Evolutionary conservation across 495 filamentous ascomycete species (phyloP).

Genomic region (Cladorrhinum samala): DNA sequence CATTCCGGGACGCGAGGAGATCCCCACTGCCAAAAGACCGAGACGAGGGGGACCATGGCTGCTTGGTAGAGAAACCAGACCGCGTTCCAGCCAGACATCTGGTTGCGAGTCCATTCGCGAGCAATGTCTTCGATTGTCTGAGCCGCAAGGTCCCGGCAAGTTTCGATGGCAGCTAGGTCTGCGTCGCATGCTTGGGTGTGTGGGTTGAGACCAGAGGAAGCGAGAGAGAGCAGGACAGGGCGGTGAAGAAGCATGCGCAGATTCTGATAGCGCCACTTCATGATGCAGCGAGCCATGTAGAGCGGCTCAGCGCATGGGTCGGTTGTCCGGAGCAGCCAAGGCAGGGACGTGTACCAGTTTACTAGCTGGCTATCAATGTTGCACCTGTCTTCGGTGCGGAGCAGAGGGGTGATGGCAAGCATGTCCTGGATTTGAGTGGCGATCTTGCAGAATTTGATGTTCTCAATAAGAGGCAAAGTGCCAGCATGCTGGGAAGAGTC

Average conservation of each 20-base stretch:
- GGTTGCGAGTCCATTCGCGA: slow-evolving; percentile 60
- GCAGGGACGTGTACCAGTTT: slow-evolving; percentile 66
- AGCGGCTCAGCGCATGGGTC: slow-evolving; percentile 66
- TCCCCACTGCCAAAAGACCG: slow-evolving; percentile 60
- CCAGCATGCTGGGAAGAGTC: slow-evolving; percentile 55
- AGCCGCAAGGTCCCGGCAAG: slow-evolving; percentile 62
- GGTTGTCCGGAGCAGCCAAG: slow-evolving; percentile 61
- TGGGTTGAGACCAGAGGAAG: slow-evolving; percentile 54
- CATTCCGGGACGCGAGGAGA: slow-evolving; percentile 48
- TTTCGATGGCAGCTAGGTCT: slow-evolving; percentile 62
- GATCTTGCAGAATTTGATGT: slow-evolving; percentile 76
- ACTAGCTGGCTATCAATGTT: slow-evolving; percentile 62
- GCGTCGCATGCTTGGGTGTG: slow-evolving; percentile 55
- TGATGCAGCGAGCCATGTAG: slow-evolving; percentile 62
- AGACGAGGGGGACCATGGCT: slow-evolving; percentile 68
- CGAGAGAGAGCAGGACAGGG: slow-evolving; percentile 64
- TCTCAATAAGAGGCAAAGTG: slow-evolving; percentile 66
- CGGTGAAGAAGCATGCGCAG: slow-evolving; percentile 75
- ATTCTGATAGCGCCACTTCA: slow-evolving; percentile 78
- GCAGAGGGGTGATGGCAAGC: slow-evolving; percentile 61
- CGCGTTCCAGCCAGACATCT: slow-evolving; percentile 75
- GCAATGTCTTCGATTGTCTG: slow-evolving; percentile 67
- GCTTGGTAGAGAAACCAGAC: slow-evolving; percentile 82
- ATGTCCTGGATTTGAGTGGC: slow-evolving; percentile 71
- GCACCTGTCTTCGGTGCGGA: slow-evolving; percentile 57